Evolutionary conservation across 345 rosid genomes (phyloP), one percentile per base, ranked within the genome.

Genomic region (Cardiospermum halicacabum): DNA sequence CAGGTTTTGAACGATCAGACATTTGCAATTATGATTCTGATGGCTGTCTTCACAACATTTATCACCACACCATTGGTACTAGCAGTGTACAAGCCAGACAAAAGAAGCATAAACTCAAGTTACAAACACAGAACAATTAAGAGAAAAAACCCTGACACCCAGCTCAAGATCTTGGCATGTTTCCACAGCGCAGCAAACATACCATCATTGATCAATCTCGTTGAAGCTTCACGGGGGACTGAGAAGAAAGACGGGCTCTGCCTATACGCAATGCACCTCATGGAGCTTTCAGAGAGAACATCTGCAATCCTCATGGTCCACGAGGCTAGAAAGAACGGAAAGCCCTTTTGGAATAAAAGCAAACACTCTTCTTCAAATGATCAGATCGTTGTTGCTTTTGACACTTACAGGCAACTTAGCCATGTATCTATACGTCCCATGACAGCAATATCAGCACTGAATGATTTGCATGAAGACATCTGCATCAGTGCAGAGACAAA

Each of bases 281-380:
- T 88, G 96, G 97, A 92, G 77, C 89, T 90, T 25, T 84, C 98
- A 0, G 97, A 93, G 77, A 84, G 97, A 71, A 62, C 97, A 19
- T 93, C 98, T 0, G 92, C 98, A 27, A 86, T 88, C 56, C 86
- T 88, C 2, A 93, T 88, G 98, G 97, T 88, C 11, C 94, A 88
- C 68, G 90, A 88, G 80, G 92, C 89, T 2, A 76, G 94, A 36
- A 88, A 74, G 69, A 90, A 88, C 5, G 98, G 97, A 0, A 75
- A 85, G 10, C 96, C 97, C 51, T 88, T 91, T 65, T 91, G 97
- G 97, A 93, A 90, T 70, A 86, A 89, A 69, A 62, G 75, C 24
- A 82, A 58, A 58, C 26, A 62, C 0, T 67, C 84, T 0, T 68
- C 71, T 22, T 58, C 77, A n/a, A n/a, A n/a, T 13, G 83, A 83